These are phyloP conservation scores for Globisporangium spiculum DNA, from an alignment of 352 stramenopile species.

Conservation along the genomic window DNA sequence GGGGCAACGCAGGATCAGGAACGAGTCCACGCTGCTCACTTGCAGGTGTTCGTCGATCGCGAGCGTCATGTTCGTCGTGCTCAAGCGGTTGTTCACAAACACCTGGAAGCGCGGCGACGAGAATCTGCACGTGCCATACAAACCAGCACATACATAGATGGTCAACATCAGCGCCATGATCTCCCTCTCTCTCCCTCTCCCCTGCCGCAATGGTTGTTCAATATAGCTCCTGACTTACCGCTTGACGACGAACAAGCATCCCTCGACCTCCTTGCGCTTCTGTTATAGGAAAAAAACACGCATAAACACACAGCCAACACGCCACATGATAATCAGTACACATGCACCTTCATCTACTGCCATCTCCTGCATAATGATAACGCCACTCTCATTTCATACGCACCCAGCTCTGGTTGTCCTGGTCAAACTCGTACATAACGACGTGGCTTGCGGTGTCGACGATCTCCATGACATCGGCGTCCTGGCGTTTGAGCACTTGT, in stretches of 20 bases:
- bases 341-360: background rate
- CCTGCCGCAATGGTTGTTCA: background rate
- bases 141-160: background rate
- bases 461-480: slow-evolving; percentile 76
- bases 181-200: background rate
- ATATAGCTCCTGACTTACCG: slow-evolving; percentile 28
- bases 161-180: background rate
- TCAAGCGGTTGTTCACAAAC: slow-evolving; percentile 89
- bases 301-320: background rate
- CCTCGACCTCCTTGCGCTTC: slow-evolving; percentile 87
- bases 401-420: slow-evolving; percentile 80
- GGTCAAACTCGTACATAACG: slow-evolving; percentile 88
- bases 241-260: slow-evolving; percentile 84
- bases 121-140: slow-evolving; percentile 30
- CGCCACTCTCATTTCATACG: slow-evolving; percentile 16
- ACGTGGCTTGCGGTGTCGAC: slow-evolving; percentile 84
- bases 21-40: slow-evolving; percentile 83
- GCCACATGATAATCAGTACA: background rate
- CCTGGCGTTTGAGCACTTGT: slow-evolving; percentile 83
- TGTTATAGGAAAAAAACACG: slow-evolving; percentile 18
- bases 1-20: slow-evolving; percentile 78
- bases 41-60: slow-evolving; percentile 64
- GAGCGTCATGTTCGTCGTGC: slow-evolving; percentile 85
- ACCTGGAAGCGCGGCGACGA: slow-evolving; percentile 80
- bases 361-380: background rate